phyloP scores from a whole-genome alignment of 208 protist species.

The Jaenimonas drosophilae region DNA sequence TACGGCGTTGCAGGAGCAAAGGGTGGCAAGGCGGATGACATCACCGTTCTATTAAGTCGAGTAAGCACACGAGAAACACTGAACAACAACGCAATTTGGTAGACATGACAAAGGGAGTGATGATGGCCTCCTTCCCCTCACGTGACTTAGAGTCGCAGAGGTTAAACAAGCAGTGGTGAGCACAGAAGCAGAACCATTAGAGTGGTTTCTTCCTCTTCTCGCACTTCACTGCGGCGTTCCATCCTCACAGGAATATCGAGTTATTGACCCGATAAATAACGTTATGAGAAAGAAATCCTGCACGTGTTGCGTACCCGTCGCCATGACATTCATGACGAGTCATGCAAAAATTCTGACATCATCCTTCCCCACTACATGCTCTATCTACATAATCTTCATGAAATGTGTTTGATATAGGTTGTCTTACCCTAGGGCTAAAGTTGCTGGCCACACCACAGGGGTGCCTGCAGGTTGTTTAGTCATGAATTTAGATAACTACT shows the following conservation, averaged over 20 bases:
- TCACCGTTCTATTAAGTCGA: slow-evolving; percentile 81
- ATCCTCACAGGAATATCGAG: neutral
- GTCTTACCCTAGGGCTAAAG: too few species aligned
- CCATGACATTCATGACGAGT: too few species aligned
- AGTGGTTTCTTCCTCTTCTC: too few species aligned
- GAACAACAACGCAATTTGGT: slow-evolving; percentile 50
- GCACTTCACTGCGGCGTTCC: too few species aligned
- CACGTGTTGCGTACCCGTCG: neutral
- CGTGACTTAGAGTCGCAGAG: too few species aligned
- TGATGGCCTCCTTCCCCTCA: too few species aligned
- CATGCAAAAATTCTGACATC: too few species aligned
- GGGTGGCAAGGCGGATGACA: slow-evolving; percentile 88
- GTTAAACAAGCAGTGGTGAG: too few species aligned
- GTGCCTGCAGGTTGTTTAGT: too few species aligned
- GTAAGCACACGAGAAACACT: slow-evolving; percentile 77
- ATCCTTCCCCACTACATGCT: neutral
- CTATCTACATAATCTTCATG: neutral
- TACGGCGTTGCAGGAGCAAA: slow-evolving; percentile 54
- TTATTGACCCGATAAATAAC: neutral
- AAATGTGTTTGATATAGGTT: neutral
- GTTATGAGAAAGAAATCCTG: neutral
- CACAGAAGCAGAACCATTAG: too few species aligned
- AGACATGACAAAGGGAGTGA: neutral
- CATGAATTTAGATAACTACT: slow-evolving; percentile 50
- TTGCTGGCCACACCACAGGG: too few species aligned